Evolutionary conservation across 176 grass and related monocot species (phyloP).

Genomic region (Calamus simplicifolius): DNA sequence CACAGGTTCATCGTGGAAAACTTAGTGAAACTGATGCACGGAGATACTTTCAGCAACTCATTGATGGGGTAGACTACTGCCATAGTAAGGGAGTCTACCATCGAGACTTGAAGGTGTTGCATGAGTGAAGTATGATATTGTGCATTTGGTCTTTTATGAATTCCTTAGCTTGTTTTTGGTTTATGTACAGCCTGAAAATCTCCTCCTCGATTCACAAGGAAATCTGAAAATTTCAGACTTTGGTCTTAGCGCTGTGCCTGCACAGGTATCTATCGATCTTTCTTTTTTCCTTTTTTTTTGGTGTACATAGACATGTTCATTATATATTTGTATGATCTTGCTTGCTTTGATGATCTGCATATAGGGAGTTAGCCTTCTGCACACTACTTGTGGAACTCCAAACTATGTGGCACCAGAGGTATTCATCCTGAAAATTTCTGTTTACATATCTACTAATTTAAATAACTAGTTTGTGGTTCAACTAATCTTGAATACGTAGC

Average conservation of each 20-base stretch:
- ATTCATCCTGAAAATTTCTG: conserved; percentile 2
- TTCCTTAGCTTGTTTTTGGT: conserved; percentile 21
- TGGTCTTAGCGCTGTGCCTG: conserved; percentile 89
- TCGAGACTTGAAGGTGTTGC: conserved; percentile 81
- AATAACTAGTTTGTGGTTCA: no score
- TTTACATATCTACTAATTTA: no score
- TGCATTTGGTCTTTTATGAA: conserved; percentile 9
- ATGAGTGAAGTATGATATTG: conserved; percentile 9
- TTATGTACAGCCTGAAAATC: conserved; percentile 88
- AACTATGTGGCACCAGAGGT: conserved; percentile 99
- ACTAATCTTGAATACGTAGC: no score
- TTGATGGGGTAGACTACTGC: conserved; percentile 92
- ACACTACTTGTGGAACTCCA: conserved; percentile 92
- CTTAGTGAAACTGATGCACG: conserved; percentile 78
- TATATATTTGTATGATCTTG: neutral
- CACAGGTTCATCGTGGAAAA: conserved; percentile 76
- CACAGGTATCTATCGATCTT: conserved; percentile 37
- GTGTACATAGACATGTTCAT: no score
- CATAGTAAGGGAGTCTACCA: conserved; percentile 92
- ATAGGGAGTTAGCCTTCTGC: conserved; percentile 61
- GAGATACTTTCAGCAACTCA: conserved; percentile 95
- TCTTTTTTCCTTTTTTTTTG: conserved; percentile 8
- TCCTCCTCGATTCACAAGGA: conserved; percentile 93
- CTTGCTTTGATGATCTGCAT: conserved; percentile 25
- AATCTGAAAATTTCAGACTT: conserved; percentile 99